A percentile compares a stretch with the other conserved stretches of the same genome.
phyloP scores from a whole-genome alignment of 2,329 filamentous ascomycete genomes.

The Chalaropsis ovoidea region DNA sequence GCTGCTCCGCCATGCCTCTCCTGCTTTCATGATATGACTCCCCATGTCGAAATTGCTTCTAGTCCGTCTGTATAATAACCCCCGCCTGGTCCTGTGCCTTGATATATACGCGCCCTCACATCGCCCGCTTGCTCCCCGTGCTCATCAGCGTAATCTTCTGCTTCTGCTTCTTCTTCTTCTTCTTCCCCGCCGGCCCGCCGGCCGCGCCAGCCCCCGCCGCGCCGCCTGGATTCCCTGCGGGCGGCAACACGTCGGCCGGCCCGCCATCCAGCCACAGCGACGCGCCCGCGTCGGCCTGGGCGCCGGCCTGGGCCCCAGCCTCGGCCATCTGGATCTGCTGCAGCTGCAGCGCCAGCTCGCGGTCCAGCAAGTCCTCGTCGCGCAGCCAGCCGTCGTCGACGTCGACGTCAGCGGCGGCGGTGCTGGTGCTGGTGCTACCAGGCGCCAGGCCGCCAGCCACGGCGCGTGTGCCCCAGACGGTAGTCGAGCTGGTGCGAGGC shows the following conservation, averaged over 20 bases:
- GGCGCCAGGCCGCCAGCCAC: slow-evolving; percentile 52
- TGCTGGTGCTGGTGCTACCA: slow-evolving; percentile 26
- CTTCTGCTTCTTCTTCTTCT: slow-evolving; percentile 41
- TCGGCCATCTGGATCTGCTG: slow-evolving; percentile 42
- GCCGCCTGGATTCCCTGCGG: slow-evolving; percentile 25
- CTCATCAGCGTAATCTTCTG: slow-evolving; percentile 66
- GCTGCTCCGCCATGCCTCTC: not conserved
- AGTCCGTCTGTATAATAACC: not conserved
- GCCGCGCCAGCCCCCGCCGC: slow-evolving; percentile 20
- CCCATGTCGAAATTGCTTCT: not conserved
- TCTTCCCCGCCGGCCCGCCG: slow-evolving; percentile 38
- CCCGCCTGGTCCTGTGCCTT: not conserved
- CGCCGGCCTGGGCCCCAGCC: slow-evolving; percentile 22
- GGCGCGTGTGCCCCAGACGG: slow-evolving; percentile 83
- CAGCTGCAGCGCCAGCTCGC: slow-evolving; percentile 51
- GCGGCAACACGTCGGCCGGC: slow-evolving; percentile 14
- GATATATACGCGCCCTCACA: slow-evolving; percentile 27
- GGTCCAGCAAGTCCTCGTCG: slow-evolving; percentile 57
- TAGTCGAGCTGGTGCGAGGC: slow-evolving; percentile 50
- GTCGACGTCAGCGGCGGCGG: slow-evolving; percentile 28
- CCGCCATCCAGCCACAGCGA: slow-evolving; percentile 27
- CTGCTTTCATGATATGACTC: not conserved
- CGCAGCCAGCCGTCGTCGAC: slow-evolving; percentile 76
- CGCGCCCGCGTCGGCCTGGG: slow-evolving; percentile 23
- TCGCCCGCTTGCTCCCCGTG: slow-evolving; percentile 47